Base-by-base conservation (phyloP, 2,329 filamentous ascomycete species). In the Nannizziopsis barbatae region DNA sequence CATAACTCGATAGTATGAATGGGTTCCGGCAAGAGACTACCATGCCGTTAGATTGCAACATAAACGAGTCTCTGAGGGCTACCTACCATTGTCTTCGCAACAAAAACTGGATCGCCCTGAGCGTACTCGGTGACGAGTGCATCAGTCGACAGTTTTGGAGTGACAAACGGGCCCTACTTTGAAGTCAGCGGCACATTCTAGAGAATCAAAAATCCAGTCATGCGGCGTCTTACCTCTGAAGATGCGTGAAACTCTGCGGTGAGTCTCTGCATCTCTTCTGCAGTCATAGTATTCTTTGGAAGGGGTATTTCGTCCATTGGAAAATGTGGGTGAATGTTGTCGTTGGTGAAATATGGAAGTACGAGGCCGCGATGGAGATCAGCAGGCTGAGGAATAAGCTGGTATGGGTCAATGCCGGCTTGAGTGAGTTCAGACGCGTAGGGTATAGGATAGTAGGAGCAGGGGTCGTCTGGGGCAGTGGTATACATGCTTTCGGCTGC, bases 71-170 rank as follows among this genome's bases (percentile, higher is more conserved):
- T 17, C 20, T 40, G 35, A n/a, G 17, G 22, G 2, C 42, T 42
- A 53, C 54, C 46, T 71, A 94, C 90, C 62, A 79, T 76, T 42
- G 89, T 95, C 73, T 96, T 96, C 51, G 83, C 78, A 44, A 89
- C 81, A 64, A 86, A 94, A 54, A 86, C 72, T 5, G 83, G 80
- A 64, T 96, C 89, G 53, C 87, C 89, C 66, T 84, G 84, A 52
- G 87, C 85, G 70, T 95, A 96, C 65, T 95, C 86, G 54, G 82
- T 75, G 12, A 84, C 81, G 61, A 98, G 87, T 55, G 75, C 79
- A 57, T 80, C 77, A 66, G 83, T 93, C 45, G 84, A 78, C 60
- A 80, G 79, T 67, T 84, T 86, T 52, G 83, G 76, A 58, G 87
- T 85, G 55, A 96, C 84, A 43, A 89, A 74, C 52, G 86, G 85